Evolutionary conservation across 2,329 filamentous ascomycete genomes (phyloP), one percentile per base, ranked within the genome.

Genomic region (Ophiostoma fasciatum): DNA sequence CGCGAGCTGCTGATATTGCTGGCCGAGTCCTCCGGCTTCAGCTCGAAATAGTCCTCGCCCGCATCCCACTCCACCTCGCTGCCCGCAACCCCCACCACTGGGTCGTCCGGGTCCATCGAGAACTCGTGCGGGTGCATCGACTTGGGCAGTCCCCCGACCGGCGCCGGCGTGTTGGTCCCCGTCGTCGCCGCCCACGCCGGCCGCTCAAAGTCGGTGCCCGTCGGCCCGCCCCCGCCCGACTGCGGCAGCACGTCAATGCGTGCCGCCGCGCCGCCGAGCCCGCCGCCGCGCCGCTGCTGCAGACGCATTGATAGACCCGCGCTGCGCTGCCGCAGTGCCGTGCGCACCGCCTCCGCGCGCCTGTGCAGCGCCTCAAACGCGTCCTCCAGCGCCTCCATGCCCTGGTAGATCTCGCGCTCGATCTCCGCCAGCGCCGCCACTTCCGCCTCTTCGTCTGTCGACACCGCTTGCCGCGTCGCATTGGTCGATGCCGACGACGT

Each of bases 321-420:
- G 12, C 78, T 77, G 28, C 88, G 80, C 52, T 90, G 81, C 6
- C 87, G 78, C 5, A 96, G 66, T 1, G 78, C 73, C 17, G 73
- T 76, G 5, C 88, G 77, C 13, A 94, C 82, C 14, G 66, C 57
- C 58, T 94, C 85, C 2, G 88, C 88, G 49, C 78, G 79, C 46
- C 74, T 71, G 52, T 96, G 88, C n/a, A 96, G 66, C 20, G 74
- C 75, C 59, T 96, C 88, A 48, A 96, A 94, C 0, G 87, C 85
- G 51, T 94, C 84, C 56, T 96, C 88, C 18, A 96, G 69, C 0
- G 76, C 77, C 58, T 96, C 88, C 88, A 96, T 96, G 42, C 87
- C 83, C 23, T 75, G 69, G 58, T 88, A 94, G 39, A 96, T 93
- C 50, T 94, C 84, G 7, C 85, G 75, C 57, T 96, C 88, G 27